Evolutionary conservation across 2,329 filamentous ascomycete genomes (phyloP), one percentile per base, ranked within the genome.

Genomic region (Pseudopithomyces chartarum): DNA sequence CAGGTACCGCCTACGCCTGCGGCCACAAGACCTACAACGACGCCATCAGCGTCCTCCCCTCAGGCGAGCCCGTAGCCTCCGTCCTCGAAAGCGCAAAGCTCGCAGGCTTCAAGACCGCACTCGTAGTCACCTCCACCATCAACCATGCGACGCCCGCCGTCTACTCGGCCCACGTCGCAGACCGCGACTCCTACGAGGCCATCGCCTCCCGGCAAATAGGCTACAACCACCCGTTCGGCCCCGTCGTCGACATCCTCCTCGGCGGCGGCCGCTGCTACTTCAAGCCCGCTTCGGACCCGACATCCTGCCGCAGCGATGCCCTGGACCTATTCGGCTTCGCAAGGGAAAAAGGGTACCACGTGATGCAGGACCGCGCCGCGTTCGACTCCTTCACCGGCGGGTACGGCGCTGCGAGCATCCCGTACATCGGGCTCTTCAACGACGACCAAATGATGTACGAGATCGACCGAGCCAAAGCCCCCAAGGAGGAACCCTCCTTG

Each of bases 111-210:
- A 75, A 73, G 63, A 78, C 77, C 13, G 76, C 75, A 12, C 70
- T 79, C n/a, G 75, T 79, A n/a, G 77, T 77, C 3, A 78, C 77
- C 1, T 75, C 69, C 7, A 74, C 70, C 32, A 78, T 79, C 61
- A 78, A 76, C 60, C 71, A 78, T 52, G 71, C 66, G 8, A 70
- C 66, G 1, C 67, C 66, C 17, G 67, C 67, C 3, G 69, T 71
- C 46, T 78, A 74, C 59, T 70, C 70, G 22, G 65, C 76, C 1
- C 75, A 78, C 53, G 67, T 71, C 19, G 61, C 66, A 12, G 54
- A 72, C 56, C 70, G 76, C 10, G 67, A 76, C 55, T 66, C 66
- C 12, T 73, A 76, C 34, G 66, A 64, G 46, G 69, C 73, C 44
- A 78, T 79, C 38, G 76, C 75, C 2, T 74, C 73, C 32, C 76